These are phyloP conservation scores for Daphne laureola DNA, from an alignment of 441 rosid species.

Conservation along the genomic window DNA sequence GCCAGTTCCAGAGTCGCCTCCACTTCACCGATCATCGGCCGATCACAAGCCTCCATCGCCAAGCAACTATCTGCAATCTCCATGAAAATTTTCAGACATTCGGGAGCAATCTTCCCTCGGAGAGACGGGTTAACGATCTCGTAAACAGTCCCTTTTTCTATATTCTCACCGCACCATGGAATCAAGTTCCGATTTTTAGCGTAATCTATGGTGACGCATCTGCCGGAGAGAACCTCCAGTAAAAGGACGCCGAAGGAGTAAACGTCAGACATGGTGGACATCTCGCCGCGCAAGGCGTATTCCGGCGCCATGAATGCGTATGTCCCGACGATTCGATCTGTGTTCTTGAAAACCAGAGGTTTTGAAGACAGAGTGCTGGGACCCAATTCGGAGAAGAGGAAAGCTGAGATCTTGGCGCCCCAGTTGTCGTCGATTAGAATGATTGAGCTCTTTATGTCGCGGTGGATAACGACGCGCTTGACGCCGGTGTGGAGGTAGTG, in stretches of 20 bases:
- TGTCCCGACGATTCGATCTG: not conserved
- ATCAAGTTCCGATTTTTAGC: not conserved
- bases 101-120: not conserved
- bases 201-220: not conserved
- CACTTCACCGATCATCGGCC: slow-evolving; percentile 7
- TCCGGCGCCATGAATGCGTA: not conserved
- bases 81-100: not conserved
- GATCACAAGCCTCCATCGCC: not conserved
- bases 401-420: not conserved
- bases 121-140: slow-evolving; percentile 1
- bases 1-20: slow-evolving; percentile 7
- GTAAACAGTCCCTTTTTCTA: not conserved
- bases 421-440: not conserved
- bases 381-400: not conserved
- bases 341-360: not conserved
- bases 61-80: slow-evolving; percentile 7
- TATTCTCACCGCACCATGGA: not conserved
- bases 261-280: slow-evolving; percentile 2
- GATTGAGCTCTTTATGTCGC: not conserved
- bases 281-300: not conserved
- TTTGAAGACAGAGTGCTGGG: slow-evolving; percentile 2
- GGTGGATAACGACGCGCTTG: not conserved
- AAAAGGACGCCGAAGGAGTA: slow-evolving; percentile 5
- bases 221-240: slow-evolving; percentile 2
- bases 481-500: slow-evolving; percentile 3